Evolutionary conservation across 768 basidiomycete species (phyloP), one percentile per base, ranked within the genome.

Genomic region (Xanthoconium stramineum): DNA sequence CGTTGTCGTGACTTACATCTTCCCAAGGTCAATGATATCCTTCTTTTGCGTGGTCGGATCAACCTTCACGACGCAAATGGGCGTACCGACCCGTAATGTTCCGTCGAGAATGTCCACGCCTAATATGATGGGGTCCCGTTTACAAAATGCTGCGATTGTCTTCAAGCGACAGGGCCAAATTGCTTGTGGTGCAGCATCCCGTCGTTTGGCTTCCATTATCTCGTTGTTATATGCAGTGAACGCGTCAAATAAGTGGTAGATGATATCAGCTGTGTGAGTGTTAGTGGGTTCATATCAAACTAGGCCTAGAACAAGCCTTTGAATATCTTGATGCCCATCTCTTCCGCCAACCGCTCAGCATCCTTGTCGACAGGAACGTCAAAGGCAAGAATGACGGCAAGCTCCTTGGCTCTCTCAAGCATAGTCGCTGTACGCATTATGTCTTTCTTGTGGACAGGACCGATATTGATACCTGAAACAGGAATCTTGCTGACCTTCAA

Each of bases 21-120:
- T 96, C 45, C 97, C 97, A 36, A 98, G 84, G 61, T 88, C 83
- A 51, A 98, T 85, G 59, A 94, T 88, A 35, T 95, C 92, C 75
- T 88, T 92, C 79, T 94, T 93, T 56, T 89, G 86, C 1, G 91
- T 94, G 48, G 78, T 77, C 36, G 93, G 83, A 66, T 98, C 94
- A n/a, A 81, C 78, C 74, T 92, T 94, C 55, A 98, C 92, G 24
- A 98, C 97, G 66, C 94, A 94, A 45, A 99, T 72, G 0, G 97
- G 97, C 4, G 97, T 98, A 5, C 97, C 96, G 36, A 95, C 80
- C 19, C 94, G 85, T 64, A 99, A 72, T 0, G 86, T 84, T 24
- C 96, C 96, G 58, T 98, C 96, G 47, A 96, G 78, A 65, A 99
- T 95, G 71, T 98, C 96, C 36, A 95, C 93, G 61, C 96, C 96